Percentiles rank a stretch among this genome's conserved stretches.
phyloP scores from a whole-genome alignment of 371 early-diverging fungal genomes.

The Mortierella sp. region DNA sequence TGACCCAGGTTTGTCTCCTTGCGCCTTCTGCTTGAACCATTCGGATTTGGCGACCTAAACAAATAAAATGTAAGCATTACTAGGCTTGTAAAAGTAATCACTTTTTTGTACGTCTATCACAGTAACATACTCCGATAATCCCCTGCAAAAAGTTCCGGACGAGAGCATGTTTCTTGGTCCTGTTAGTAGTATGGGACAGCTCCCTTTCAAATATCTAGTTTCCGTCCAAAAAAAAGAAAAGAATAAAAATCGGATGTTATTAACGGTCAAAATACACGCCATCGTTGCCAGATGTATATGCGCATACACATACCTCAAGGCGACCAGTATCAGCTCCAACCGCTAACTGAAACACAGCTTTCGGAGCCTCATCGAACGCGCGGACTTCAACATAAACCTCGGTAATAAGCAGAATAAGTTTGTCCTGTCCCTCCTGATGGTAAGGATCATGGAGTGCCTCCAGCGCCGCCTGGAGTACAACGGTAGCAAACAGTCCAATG shows the following conservation, averaged over 20 bases:
- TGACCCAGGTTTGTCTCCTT: slow-evolving; percentile 19
- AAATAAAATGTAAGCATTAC: no score
- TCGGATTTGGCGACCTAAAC: slow-evolving; percentile 49
- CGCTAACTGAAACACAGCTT: slow-evolving; percentile 47
- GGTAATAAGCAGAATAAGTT: slow-evolving; percentile 56
- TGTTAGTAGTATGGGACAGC: slow-evolving; percentile 13
- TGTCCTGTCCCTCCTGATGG: slow-evolving; percentile 62
- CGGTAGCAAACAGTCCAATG: slow-evolving; percentile 29
- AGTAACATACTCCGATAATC: slow-evolving; percentile 57
- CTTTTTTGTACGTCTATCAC: not conserved
- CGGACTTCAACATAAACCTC: slow-evolving; percentile 60
- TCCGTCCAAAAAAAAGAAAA: not conserved
- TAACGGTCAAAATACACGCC: no score
- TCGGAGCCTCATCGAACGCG: slow-evolving; percentile 48
- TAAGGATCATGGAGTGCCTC: slow-evolving; percentile 66
- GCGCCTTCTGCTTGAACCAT: slow-evolving; percentile 49
- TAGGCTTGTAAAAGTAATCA: not conserved
- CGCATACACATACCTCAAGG: slow-evolving; percentile 56
- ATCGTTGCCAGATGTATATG: no score
- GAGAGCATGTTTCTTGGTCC: slow-evolving; percentile 56
- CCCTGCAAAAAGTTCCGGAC: slow-evolving; percentile 56
- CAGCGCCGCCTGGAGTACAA: slow-evolving; percentile 53
- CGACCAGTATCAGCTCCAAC: slow-evolving; percentile 48
- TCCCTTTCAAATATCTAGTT: slow-evolving; percentile 45
- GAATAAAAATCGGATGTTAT: not conserved